Evolutionary conservation across 1,284 basidiomycete genomes (phyloP).

Genomic region (Prillingera fragicola): DNA sequence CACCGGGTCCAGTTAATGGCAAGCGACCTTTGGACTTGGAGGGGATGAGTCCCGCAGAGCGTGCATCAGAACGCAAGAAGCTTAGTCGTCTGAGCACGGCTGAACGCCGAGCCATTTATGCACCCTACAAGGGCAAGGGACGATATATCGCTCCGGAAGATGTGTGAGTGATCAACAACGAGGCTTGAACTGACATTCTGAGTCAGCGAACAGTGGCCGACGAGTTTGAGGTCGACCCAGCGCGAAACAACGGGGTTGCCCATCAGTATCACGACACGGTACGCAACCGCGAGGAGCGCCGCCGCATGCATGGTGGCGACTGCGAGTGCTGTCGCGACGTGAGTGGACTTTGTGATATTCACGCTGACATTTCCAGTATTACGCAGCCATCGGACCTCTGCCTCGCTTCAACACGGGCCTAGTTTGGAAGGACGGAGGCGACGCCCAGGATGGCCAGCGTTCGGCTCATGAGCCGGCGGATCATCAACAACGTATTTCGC

Average conservation of each 20-base stretch:
- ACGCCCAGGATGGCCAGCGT: slow-evolving; percentile 2
- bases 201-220: slow-evolving; percentile 56
- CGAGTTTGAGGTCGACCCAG: slow-evolving; percentile 62
- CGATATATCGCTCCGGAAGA: slow-evolving; percentile 35
- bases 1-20: slow-evolving; percentile 5
- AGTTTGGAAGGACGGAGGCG: slow-evolving; percentile 54
- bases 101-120: slow-evolving; percentile 36
- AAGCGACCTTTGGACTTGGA: slow-evolving; percentile 23
- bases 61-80: slow-evolving; percentile 23
- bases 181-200: neutral
- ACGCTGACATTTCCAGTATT: slow-evolving; percentile 57
- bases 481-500: slow-evolving; percentile 69
- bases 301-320: slow-evolving; percentile 65
- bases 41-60: slow-evolving; percentile 27
- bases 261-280: slow-evolving; percentile 74
- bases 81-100: slow-evolving; percentile 24
- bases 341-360: slow-evolving; percentile 32
- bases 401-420: slow-evolving; percentile 61
- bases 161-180: slow-evolving; percentile 20
- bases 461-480: slow-evolving; percentile 50
- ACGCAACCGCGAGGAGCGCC: slow-evolving; percentile 60
- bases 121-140: slow-evolving; percentile 38
- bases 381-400: slow-evolving; percentile 65
- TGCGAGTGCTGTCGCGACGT: slow-evolving; percentile 81
- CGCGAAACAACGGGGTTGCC: slow-evolving; percentile 59